These are phyloP conservation scores for Pulveroboletus sp. DNA, from an alignment of 768 basidiomycete species.

Conservation along the genomic window DNA sequence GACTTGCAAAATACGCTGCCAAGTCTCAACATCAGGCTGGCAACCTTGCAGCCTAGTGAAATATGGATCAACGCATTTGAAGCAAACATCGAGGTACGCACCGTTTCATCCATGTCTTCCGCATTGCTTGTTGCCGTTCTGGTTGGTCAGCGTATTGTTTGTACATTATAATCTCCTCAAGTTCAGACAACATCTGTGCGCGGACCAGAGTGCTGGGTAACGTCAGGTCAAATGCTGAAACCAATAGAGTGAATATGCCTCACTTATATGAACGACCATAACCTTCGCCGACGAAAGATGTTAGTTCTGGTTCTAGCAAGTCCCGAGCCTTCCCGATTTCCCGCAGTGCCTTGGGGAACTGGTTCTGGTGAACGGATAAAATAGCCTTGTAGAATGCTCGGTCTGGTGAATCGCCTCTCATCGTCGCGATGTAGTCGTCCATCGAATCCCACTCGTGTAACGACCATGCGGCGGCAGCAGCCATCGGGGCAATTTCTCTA, in stretches of 20 bases:
- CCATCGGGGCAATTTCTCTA: constrained; percentile 91
- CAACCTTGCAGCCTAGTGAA: constrained; percentile 78
- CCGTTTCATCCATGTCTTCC: constrained; percentile 98
- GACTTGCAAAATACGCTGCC: constrained; percentile 97
- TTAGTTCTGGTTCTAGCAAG: constrained; percentile 84
- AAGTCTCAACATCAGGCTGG: constrained; percentile 97
- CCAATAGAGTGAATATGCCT: constrained; percentile 22
- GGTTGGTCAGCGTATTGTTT: constrained; percentile 93
- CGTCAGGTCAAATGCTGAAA: constrained; percentile 11
- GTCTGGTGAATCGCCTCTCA: constrained; percentile 91
- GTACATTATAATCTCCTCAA: constrained; percentile 96
- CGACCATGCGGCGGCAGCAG: constrained; percentile 96
- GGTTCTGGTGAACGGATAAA: constrained; percentile 91
- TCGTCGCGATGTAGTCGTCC: constrained; percentile 93
- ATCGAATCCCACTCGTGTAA: constrained; percentile 96
- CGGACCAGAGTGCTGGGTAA: constrained; percentile 81
- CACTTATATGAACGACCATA: constrained; percentile 98
- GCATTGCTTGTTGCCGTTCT: constrained; percentile 84
- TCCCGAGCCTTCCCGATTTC: constrained; percentile 94
- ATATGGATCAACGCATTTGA: not conserved
- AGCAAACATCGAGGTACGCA: constrained; percentile 26
- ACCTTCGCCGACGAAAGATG: constrained; percentile 88
- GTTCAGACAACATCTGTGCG: constrained; percentile 95
- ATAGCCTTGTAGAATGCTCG: constrained; percentile 96
- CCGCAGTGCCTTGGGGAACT: constrained; percentile 83